Base-by-base conservation (phyloP, 495 filamentous ascomycete species). In the Viridothelium virens region DNA sequence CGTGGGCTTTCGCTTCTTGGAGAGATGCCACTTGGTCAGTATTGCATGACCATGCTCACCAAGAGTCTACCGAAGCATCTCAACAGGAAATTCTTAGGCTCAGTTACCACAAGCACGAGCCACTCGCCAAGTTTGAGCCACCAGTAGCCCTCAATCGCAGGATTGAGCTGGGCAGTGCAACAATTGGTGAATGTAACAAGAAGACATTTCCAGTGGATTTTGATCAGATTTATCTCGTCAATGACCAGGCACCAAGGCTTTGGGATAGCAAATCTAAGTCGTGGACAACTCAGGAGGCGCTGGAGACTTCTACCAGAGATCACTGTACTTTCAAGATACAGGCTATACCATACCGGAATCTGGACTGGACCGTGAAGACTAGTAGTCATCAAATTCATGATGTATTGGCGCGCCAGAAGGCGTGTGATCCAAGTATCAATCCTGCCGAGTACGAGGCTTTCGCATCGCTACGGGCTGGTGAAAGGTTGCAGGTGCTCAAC, bases 1-100 rank as follows among this genome's bases (percentile, higher is more conserved):
- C 86, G 5, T 9, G n/a, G 0, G 62, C 67, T 0, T 80, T 87
- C 50, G 67, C 50, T 11, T 56, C 70, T 9, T 91, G 86, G 87
- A 77, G 87, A 2, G 78, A 87, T 64, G 67, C 71, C 11, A 85
- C 82, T 0, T 68, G 77, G 0, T 74, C 69, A 31, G 64, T 88
- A 44, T 66, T 84, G 25, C 62, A 34, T 16, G 56, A 69, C 39
- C 25, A 25, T 25, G 25, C 25, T 25, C 25, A 25, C 25, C 25
- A 25, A 25, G 25, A 25, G 25, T 25, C 25, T 25, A 25, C 25
- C 25, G 25, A 25, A 25, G 25, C 25, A 25, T 25, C 25, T 25
- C 25, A 25, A 25, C 25, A 25, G 25, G 25, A 25, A 25, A 25
- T 25, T 25, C 25, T 25, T 25, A 25, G 25, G 25, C 25, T 25